Evolutionary conservation across 129 eudicot genomes (phyloP), one percentile per base, ranked within the genome.

Genomic region (Lactuca sativa): DNA sequence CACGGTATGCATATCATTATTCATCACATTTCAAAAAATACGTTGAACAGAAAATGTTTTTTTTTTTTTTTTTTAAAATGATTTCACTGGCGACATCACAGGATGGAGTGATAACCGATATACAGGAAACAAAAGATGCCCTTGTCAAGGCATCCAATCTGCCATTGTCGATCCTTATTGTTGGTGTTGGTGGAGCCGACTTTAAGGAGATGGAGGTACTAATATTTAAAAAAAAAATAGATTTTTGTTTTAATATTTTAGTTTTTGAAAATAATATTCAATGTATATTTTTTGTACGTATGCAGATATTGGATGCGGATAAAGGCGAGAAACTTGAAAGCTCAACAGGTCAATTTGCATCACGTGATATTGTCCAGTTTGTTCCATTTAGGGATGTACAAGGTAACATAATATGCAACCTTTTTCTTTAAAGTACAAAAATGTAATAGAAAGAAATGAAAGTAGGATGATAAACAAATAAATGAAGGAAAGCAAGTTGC

Each of bases 61-160:
- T 18, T 60, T 34, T 5, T 17, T 37, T 48, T 48, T 16, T 11
- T 59, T 48, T 33, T 34, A 49, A 49, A 33, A 11, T 59, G 76
- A 59, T 59, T 54, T 36, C 71, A 40, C 17, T 51, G 38, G 54
- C 58, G 9, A 25, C 8, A 30, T 64, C 36, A 68, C 74, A 92
- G 98, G 98, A 92, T 73, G 98, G 98, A 78, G 96, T 92, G 59
- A 92, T 92, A 73, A 92, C 96, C 48, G 98, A 92, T 79, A 95
- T 92, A 72, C 91, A 92, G 61, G 98, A 92, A 79, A 92, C 98
- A 65, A 92, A 82, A 81, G 96, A 92, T 77, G 98, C 98, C 6
- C 82, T 92, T 54, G 98, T 92, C 78, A 84, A 78, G 78, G 98
- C 98, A 49, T 88, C 98, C 0, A 96, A 92, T 80, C 79, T 92